phyloP scores from a whole-genome alignment of 2,329 filamentous ascomycete genomes.

The Pestalotiopsis sp. region DNA sequence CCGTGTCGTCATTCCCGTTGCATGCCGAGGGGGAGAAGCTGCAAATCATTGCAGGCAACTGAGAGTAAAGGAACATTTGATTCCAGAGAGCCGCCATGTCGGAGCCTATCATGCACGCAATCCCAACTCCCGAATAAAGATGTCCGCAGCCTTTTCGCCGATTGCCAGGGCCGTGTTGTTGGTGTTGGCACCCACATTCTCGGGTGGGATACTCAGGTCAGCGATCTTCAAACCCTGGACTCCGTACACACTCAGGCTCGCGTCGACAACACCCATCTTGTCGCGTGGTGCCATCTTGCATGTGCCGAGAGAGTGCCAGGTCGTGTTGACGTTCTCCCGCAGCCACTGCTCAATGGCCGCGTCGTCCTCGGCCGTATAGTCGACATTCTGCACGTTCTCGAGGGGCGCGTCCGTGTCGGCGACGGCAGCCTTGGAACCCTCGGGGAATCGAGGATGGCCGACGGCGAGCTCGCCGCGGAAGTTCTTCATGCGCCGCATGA shows the following conservation, averaged over 20 bases:
- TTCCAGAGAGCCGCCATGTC: too few species aligned
- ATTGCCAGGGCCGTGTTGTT: slow-evolving; percentile 50
- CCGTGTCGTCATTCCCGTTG: too few species aligned
- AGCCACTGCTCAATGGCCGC: slow-evolving; percentile 44
- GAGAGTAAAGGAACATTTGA: too few species aligned
- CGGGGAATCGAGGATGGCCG: slow-evolving; percentile 46
- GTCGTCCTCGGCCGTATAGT: slow-evolving; percentile 50
- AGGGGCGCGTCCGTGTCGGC: slow-evolving; percentile 35
- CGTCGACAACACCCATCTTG: slow-evolving; percentile 43
- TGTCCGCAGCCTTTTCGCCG: slow-evolving; percentile 49
- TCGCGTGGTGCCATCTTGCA: slow-evolving; percentile 43
- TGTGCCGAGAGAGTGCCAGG: slow-evolving; percentile 46
- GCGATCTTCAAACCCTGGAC: slow-evolving; percentile 41
- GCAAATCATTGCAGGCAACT: too few species aligned
- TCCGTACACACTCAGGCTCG: slow-evolving; percentile 40
- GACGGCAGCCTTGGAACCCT: slow-evolving; percentile 39
- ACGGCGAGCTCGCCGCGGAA: slow-evolving; percentile 48
- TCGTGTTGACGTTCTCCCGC: slow-evolving; percentile 39
- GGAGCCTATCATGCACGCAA: slow-evolving; percentile 11
- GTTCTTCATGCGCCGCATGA: slow-evolving; percentile 55
- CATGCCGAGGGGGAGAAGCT: too few species aligned
- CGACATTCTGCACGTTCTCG: slow-evolving; percentile 39
- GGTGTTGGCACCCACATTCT: slow-evolving; percentile 47
- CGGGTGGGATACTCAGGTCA: slow-evolving; percentile 35
- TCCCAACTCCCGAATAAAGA: slow-evolving; percentile 40